Evolutionary conservation across 345 rosid genomes (phyloP).

Genomic region (Excoecaria agallocha): DNA sequence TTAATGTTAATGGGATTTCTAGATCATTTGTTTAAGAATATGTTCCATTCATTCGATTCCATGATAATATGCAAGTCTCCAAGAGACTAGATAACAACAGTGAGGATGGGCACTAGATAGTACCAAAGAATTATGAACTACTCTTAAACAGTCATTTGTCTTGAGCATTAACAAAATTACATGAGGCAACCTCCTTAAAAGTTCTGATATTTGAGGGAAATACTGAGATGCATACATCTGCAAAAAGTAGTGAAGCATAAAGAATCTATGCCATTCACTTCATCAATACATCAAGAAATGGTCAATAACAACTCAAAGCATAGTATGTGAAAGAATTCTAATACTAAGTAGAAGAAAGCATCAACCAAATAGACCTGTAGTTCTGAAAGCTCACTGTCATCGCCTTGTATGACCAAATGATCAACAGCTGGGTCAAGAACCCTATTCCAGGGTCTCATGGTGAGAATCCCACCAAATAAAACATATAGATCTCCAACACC

Average conservation of each 20-base stretch:
- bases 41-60: background rate
- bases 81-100: slow-evolving; percentile 11
- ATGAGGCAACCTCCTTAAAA: slow-evolving; percentile 85
- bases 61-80: background rate
- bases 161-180: slow-evolving; percentile 85
- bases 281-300: too few species aligned
- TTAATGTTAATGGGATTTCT: background rate
- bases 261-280: too few species aligned
- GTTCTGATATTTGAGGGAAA: slow-evolving; percentile 86
- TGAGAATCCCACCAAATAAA: slow-evolving; percentile 79
- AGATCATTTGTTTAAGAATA: background rate
- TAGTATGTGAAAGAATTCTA: too few species aligned
- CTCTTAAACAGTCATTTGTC: slow-evolving; percentile 89
- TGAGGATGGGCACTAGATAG: slow-evolving; percentile 1
- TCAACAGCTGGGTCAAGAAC: slow-evolving; percentile 72
- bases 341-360: background rate
- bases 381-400: slow-evolving; percentile 63
- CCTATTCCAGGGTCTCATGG: slow-evolving; percentile 93
- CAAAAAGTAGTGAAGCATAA: slow-evolving; percentile 10
- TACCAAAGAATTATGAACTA: slow-evolving; percentile 80
- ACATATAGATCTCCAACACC: slow-evolving; percentile 91
- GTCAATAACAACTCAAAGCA: too few species aligned
- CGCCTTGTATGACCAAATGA: slow-evolving; percentile 83
- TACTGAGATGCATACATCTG: slow-evolving; percentile 94
- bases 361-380: slow-evolving; percentile 49